Conservation (phyloP, 1,139 yeast species). For the Blastobotrys ciferrii region DNA sequence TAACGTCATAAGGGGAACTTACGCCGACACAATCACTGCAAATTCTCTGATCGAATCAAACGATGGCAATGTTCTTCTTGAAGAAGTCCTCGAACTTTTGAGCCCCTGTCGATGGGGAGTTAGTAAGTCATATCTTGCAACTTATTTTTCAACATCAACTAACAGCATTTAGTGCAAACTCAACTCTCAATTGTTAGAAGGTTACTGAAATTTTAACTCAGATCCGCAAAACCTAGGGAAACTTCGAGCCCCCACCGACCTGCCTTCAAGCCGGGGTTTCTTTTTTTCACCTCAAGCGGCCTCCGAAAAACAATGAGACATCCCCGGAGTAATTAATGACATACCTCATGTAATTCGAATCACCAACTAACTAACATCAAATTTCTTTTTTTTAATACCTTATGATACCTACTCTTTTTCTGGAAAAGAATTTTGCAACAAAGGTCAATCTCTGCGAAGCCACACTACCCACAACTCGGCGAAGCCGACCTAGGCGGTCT, state of each 20-base stretch:
- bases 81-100: conserved; percentile 21
- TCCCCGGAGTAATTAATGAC: no score
- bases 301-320: no score
- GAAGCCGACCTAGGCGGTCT: no score
- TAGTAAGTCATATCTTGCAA: not conserved
- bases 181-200: conserved; percentile 8
- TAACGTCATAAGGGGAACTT: conserved; percentile 1
- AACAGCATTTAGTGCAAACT: conserved; percentile 16
- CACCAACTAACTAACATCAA: no score
- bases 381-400: no score
- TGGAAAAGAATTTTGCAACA: no score
- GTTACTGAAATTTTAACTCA: conserved; percentile 1
- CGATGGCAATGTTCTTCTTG: conserved; percentile 26
- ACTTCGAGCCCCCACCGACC: not conserved
- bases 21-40: not conserved
- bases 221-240: conserved; percentile 4
- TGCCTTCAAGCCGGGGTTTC: not conserved
- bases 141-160: not conserved
- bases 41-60: conserved; percentile 6
- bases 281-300: no score
- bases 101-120: conserved; percentile 28
- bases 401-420: no score
- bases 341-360: no score
- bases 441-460: no score
- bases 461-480: no score